Evolutionary conservation across 2,329 filamentous ascomycete species (phyloP).

Genomic region (Arthrobotrys entomopaga): DNA sequence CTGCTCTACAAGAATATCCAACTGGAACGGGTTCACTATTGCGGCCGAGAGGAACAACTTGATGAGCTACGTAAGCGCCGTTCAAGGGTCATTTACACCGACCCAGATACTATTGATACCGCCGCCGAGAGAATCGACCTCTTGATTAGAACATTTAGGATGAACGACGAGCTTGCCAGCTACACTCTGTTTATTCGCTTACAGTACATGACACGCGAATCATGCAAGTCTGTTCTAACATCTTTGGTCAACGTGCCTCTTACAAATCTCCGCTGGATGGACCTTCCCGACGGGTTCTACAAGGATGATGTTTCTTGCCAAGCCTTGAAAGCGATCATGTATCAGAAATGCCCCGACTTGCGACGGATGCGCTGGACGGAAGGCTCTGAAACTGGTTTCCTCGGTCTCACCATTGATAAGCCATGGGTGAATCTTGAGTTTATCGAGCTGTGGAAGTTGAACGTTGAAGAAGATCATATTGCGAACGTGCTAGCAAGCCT

Average conservation of each 20-base stretch:
- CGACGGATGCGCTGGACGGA: conserved; percentile 86
- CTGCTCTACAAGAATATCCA: conserved; percentile 83
- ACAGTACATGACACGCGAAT: conserved; percentile 94
- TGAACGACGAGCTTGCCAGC: conserved; percentile 75
- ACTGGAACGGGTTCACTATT: conserved; percentile 95
- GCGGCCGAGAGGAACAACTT: conserved; percentile 82
- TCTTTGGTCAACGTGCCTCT: conserved; percentile 80
- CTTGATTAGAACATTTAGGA: conserved; percentile 82
- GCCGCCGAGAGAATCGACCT: conserved; percentile 79
- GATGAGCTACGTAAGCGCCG: conserved; percentile 80
- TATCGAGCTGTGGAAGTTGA: conserved; percentile 74
- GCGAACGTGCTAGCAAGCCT: conserved; percentile 77
- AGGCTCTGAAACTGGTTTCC: conserved; percentile 81
- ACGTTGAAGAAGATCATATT: conserved; percentile 76
- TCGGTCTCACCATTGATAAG: conserved; percentile 72
- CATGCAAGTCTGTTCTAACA: conserved; percentile 83
- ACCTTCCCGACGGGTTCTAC: conserved; percentile 88
- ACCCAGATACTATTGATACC: conserved; percentile 78
- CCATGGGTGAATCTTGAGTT: conserved; percentile 78
- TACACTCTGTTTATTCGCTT: conserved; percentile 83
- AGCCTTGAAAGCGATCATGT: conserved; percentile 82
- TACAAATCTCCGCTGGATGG: conserved; percentile 86
- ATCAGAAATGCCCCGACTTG: conserved; percentile 82
- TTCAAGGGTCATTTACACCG: conserved; percentile 78
- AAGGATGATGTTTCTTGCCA: conserved; percentile 79